phyloP scores from a whole-genome alignment of 306 rosid species.

The Prinsepia uniflora region DNA sequence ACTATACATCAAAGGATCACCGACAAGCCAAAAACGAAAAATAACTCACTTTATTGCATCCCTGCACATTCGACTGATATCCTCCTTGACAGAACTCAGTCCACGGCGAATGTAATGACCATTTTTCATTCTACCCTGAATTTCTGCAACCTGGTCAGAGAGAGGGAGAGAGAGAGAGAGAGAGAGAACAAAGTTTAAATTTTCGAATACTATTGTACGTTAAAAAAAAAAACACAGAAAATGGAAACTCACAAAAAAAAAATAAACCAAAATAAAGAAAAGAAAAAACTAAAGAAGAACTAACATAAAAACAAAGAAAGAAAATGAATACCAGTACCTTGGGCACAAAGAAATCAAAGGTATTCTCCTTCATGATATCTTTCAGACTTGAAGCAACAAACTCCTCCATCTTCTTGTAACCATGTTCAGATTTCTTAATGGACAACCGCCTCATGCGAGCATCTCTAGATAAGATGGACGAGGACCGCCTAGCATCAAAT shows the following conservation, averaged over 20 bases:
- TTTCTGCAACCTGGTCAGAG: conserved; percentile 74
- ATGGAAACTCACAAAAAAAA: not conserved
- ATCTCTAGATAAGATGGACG: conserved; percentile 96
- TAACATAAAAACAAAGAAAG: not conserved
- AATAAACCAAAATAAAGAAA: not conserved
- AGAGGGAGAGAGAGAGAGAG: conserved; percentile 8
- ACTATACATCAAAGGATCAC: not conserved
- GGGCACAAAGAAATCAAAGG: conserved; percentile 78
- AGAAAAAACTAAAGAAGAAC: not conserved
- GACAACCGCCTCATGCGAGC: conserved; percentile 97
- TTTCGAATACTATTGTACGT: not conserved
- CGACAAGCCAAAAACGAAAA: not conserved
- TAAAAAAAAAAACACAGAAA: not conserved
- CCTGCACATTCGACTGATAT: conserved; percentile 92
- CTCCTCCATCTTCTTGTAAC: conserved; percentile 90
- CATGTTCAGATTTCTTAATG: conserved; percentile 89
- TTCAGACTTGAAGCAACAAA: conserved; percentile 77
- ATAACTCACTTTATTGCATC: conserved; percentile 87
- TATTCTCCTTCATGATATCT: conserved; percentile 86
- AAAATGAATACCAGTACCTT: conserved; percentile 51
- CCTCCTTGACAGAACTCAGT: conserved; percentile 80
- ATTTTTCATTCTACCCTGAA: conserved; percentile 75
- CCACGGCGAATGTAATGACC: conserved; percentile 90
- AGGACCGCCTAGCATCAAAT: conserved; percentile 91
- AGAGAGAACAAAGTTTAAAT: conserved; percentile 5